Conservation (phyloP, 140 eudicot genomes). For the Erigeron philadelphicus region DNA sequence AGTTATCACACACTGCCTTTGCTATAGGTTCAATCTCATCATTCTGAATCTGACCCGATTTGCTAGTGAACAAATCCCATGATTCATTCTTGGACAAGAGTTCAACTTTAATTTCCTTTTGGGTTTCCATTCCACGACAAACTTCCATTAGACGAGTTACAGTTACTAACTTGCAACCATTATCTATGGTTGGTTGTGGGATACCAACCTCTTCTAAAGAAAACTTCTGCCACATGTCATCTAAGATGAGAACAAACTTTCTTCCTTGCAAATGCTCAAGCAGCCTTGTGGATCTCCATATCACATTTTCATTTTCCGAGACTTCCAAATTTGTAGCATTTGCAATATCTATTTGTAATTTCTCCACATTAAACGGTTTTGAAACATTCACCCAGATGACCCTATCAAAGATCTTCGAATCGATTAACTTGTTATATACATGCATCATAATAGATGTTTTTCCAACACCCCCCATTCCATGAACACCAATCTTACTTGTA, state of each 20-base stretch:
- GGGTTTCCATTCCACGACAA: slow-evolving; percentile 40
- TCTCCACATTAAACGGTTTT: slow-evolving; percentile 14
- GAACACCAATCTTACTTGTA: slow-evolving; percentile 32
- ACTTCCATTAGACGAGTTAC: slow-evolving; percentile 38
- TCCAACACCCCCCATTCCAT: slow-evolving; percentile 50
- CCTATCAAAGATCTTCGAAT: slow-evolving; percentile 28
- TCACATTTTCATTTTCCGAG: slow-evolving; percentile 27
- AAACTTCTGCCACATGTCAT: slow-evolving; percentile 39
- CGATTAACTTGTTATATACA: slow-evolving; percentile 29
- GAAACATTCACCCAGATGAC: slow-evolving; percentile 47
- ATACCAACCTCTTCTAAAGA: slow-evolving; percentile 38
- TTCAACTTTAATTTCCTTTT: slow-evolving; percentile 30
- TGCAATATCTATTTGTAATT: slow-evolving; percentile 29
- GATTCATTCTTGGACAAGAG: slow-evolving; percentile 35
- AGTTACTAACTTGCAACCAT: slow-evolving; percentile 33
- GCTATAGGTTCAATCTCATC: slow-evolving; percentile 36
- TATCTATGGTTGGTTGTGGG: slow-evolving; percentile 32
- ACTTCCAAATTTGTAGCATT: slow-evolving; percentile 28
- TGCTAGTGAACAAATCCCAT: slow-evolving; percentile 42
- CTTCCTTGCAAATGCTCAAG: slow-evolving; percentile 33
- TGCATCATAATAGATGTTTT: slow-evolving; percentile 41
- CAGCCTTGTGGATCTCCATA: slow-evolving; percentile 26
- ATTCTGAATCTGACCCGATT: slow-evolving; percentile 31
- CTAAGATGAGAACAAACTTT: slow-evolving; percentile 38
- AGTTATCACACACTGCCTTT: slow-evolving; percentile 30